Base-by-base conservation (phyloP, 306 rosid genomes). In the Hylodesmum podocarpum region DNA sequence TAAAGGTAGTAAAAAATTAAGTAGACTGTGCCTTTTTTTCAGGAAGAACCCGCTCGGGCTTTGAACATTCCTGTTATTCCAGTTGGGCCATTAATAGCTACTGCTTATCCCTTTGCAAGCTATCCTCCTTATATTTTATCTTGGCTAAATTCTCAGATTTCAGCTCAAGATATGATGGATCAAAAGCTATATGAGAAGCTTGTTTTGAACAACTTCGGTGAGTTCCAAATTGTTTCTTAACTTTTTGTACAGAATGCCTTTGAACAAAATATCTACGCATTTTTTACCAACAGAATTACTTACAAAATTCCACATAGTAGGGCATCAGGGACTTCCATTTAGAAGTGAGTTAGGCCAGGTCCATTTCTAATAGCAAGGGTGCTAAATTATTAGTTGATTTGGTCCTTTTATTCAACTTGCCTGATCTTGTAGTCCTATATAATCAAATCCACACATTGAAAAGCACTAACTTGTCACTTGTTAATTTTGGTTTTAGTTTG, bases 51-150 rank as follows among this genome's bases (percentile, higher is more conserved):
- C 68, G 71, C 71, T 33, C 88, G 84, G 78, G 91, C 86, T 68
- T 80, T 92, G 44, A 94, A 92, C 49, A 83, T 92, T 84, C 90
- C 97, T 6, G 91, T 74, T 64, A 57, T 94, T 85, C 97, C 98
- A 11, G 63, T 94, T 6, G 97, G 97, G 36, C 88, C 89, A 59
- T 37, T 94, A 49, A 6, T 84, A 13, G 82, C 88, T 37, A 81
- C 89, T 66, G 80, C 84, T 39, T 87, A 84, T 80, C 96, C 88
- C 49, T 84, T 94, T 19, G 81, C 86, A 53, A 79, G 77, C 24
- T 70, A 57, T 69, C 91, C 96, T 69, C 95, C 93, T 0, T 82
- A 74, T 64, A 29, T 78, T 51, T 68, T 89, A 71, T 82, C 93
- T 75, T 90, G 97, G 98, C 80, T 94, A 37, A 91, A 81, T 70